These are phyloP conservation scores for Apiotrichum mycotoxinovorans DNA, from an alignment of 1,284 basidiomycete genomes.

Conservation along the genomic window DNA sequence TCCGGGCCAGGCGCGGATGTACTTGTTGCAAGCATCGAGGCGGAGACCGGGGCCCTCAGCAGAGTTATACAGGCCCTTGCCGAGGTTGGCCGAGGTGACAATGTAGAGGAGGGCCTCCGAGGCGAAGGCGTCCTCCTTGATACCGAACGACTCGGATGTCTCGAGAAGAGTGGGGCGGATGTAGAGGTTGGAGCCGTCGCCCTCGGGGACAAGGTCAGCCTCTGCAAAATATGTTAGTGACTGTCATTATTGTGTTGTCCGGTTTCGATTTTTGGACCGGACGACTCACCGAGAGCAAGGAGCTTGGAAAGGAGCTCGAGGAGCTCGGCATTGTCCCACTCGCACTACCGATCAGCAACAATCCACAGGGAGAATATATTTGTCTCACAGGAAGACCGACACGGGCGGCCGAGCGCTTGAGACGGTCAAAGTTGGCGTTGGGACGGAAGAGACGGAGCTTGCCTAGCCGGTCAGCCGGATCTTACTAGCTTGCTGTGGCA, in stretches of 20 bases:
- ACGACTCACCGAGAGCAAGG: constrained; percentile 35
- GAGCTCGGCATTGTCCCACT: constrained; percentile 46
- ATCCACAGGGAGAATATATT: background rate
- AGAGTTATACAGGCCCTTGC: constrained; percentile 39
- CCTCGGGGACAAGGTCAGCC: constrained; percentile 30
- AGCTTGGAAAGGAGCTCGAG: constrained; percentile 42
- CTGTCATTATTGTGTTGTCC: background rate
- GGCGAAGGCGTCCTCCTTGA: constrained; percentile 44
- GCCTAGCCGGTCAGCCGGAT: constrained; percentile 20
- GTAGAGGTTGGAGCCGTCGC: constrained; percentile 45
- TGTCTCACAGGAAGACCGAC: constrained; percentile 43
- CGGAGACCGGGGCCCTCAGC: constrained; percentile 32
- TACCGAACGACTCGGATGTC: constrained; percentile 45
- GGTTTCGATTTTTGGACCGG: background rate
- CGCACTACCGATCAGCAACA: constrained; percentile 18
- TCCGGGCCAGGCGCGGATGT: constrained; percentile 47
- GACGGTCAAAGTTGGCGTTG: constrained; percentile 42
- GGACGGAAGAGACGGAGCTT: constrained; percentile 45
- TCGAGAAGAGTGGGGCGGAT: constrained; percentile 47
- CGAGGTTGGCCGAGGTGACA: constrained; percentile 43
- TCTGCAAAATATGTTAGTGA: constrained; percentile 12
- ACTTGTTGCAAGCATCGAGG: constrained; percentile 43
- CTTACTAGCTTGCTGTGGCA: background rate
- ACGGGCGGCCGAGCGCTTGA: constrained; percentile 43
- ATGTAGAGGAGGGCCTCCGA: constrained; percentile 44